Percentiles rank a stretch among this genome's conserved stretches.
Evolutionary conservation across 176 grass and related monocot species (phyloP).

Genomic region (Oryza glumipatula): DNA sequence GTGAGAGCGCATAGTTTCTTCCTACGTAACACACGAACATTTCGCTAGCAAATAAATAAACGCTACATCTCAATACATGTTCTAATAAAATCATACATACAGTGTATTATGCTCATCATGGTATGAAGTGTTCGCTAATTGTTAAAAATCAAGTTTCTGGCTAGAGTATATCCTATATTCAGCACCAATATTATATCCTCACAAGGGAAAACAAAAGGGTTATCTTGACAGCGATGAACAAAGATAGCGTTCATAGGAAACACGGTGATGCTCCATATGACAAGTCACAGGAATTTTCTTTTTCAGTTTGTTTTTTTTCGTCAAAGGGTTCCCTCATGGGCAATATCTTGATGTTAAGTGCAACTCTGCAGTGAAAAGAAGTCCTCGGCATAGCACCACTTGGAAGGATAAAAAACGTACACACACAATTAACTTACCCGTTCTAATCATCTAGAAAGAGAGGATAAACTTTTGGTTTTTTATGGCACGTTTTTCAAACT

Average conservation of each 20-base stretch:
- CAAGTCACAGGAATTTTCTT: not conserved
- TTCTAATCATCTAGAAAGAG: no score
- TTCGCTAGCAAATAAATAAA: not conserved
- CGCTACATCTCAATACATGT: not conserved
- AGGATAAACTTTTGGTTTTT: no score
- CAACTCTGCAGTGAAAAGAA: not conserved
- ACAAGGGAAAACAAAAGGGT: not conserved
- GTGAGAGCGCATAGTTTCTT: not conserved
- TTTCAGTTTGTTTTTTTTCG: not conserved
- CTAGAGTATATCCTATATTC: no score
- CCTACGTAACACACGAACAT: no score
- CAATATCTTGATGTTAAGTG: not conserved
- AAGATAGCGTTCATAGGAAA: not conserved
- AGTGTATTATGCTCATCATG: not conserved
- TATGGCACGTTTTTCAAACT: no score
- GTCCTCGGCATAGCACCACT: not conserved
- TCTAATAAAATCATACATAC: not conserved
- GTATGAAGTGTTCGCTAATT: not conserved
- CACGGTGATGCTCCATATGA: not conserved
- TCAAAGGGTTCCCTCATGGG: not conserved
- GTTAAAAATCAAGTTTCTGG: not conserved
- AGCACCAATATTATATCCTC: not conserved
- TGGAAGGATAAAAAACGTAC: not conserved
- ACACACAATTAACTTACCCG: no score
- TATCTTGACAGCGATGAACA: not conserved